Conservation (phyloP, 768 basidiomycete species). For the Tulasnella sp. region DNA sequence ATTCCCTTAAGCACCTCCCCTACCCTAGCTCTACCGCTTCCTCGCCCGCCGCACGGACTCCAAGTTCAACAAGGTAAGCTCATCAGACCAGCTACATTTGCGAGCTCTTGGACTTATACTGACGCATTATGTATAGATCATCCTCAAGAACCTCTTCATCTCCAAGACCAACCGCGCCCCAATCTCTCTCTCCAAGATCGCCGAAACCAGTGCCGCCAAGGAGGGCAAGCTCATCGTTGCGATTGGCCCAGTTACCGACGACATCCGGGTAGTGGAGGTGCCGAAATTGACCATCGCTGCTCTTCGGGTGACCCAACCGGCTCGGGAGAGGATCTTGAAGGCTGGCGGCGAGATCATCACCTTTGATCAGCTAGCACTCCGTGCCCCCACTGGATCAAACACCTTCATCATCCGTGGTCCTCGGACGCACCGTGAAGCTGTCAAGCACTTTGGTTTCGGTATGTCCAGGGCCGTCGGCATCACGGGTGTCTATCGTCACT, state of each 20-base stretch:
- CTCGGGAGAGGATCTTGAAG: slow-evolving; percentile 89
- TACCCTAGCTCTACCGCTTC: slow-evolving; percentile 90
- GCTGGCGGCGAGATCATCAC: slow-evolving; percentile 93
- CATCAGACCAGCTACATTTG: background rate
- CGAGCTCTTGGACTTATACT: background rate
- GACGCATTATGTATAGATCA: slow-evolving; percentile 37
- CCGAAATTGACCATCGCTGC: slow-evolving; percentile 92
- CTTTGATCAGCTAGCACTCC: slow-evolving; percentile 90
- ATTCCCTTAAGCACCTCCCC: background rate
- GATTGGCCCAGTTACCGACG: slow-evolving; percentile 92
- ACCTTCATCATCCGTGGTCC: slow-evolving; percentile 88
- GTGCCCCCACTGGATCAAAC: slow-evolving; percentile 90
- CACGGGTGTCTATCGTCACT: background rate
- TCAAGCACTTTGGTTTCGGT: slow-evolving; percentile 98
- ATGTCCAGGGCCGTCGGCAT: slow-evolving; percentile 15
- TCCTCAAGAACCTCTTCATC: slow-evolving; percentile 94
- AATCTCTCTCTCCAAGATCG: slow-evolving; percentile 84
- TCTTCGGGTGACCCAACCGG: slow-evolving; percentile 85
- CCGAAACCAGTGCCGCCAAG: slow-evolving; percentile 68
- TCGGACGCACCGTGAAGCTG: slow-evolving; percentile 86
- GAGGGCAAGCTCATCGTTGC: slow-evolving; percentile 76
- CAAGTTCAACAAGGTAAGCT: slow-evolving; percentile 78
- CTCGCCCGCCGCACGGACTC: slow-evolving; percentile 94
- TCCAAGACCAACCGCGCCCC: slow-evolving; percentile 97
- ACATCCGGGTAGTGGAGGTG: slow-evolving; percentile 70